phyloP scores from a whole-genome alignment of 2,329 filamentous ascomycete species.

The Paecilomyces sp. region DNA sequence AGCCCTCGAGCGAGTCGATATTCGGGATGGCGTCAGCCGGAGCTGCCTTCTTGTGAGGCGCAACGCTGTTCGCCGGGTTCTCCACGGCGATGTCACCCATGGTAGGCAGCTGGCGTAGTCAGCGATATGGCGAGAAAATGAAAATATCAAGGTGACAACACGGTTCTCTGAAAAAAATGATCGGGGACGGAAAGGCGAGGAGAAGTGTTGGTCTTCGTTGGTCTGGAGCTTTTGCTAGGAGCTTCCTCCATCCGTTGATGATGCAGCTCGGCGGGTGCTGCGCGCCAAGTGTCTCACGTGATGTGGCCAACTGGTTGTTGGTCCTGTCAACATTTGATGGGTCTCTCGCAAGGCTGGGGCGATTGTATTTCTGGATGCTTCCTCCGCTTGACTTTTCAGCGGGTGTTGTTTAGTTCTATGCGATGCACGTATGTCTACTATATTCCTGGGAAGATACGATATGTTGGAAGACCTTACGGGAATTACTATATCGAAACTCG shows the following conservation, averaged over 20 bases:
- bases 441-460: no score
- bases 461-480: no score
- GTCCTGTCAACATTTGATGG: neutral
- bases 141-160: neutral
- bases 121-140: constrained; percentile 1
- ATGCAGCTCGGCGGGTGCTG: neutral
- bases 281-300: neutral
- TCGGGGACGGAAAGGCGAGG: neutral
- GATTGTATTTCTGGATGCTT: neutral
- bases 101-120: constrained; percentile 11
- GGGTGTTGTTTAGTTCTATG: neutral
- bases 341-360: neutral
- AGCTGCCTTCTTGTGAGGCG: constrained; percentile 73
- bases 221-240: constrained; percentile 1
- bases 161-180: neutral
- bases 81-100: constrained; percentile 90
- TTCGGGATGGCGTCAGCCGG: constrained; percentile 74
- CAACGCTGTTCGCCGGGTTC: constrained; percentile 64
- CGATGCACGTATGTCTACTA: neutral
- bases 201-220: neutral
- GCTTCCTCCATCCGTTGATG: neutral
- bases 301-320: neutral
- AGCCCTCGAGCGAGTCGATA: constrained; percentile 82
- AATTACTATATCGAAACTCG: no score
- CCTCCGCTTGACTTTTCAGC: neutral